Base-by-base conservation (phyloP, 179 eudicot genomes). In the Spergularia azorica region DNA sequence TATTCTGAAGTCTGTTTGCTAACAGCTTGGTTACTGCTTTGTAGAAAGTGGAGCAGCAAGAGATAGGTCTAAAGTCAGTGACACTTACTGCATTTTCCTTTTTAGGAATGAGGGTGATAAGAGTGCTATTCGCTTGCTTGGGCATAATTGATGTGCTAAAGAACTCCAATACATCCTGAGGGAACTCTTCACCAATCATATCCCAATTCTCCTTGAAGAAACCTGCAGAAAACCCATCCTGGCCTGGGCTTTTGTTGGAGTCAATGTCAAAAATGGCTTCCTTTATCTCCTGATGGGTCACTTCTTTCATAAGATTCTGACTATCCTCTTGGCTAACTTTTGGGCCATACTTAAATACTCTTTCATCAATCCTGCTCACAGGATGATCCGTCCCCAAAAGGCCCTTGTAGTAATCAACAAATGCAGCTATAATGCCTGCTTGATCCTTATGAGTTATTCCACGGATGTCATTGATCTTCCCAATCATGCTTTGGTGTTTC, bases 1-100 rank as follows among this genome's bases (percentile, higher is more conserved):
- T 26, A 1, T 3, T 16, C 3, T 59, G 63, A 0, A 59, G 21
- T 9, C 63, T 59, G 21, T 3, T 16, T 16, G 63, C 21, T 4
- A 59, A 6, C 9, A 16, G 16, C 63, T 5, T 21, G 21, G 21
- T 21, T 21, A 21, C 21, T 21, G 21, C 21, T n/a, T n/a, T n/a
- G n/a, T n/a, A n/a, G n/a, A n/a, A n/a, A n/a, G n/a, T n/a, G n/a
- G 63, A 59, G 9, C 71, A 67, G 16, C 9, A 46, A 38, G 71
- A 6, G 20, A 43, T 67, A 15, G 11, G 71, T n/a, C 55, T 67
- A 5, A 10, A 32, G 12, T 67, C 71, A 8, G 5, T 3, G 8
- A 43, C 21, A 41, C 0, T 12, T 2, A 2, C 21, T 1, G 71
- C n/a, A 20, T 15, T 12, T 7, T 9, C 20, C 5, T 14, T 17